Conservation (phyloP, 2,329 filamentous ascomycete species). For the Microthyrium microscopicum region DNA sequence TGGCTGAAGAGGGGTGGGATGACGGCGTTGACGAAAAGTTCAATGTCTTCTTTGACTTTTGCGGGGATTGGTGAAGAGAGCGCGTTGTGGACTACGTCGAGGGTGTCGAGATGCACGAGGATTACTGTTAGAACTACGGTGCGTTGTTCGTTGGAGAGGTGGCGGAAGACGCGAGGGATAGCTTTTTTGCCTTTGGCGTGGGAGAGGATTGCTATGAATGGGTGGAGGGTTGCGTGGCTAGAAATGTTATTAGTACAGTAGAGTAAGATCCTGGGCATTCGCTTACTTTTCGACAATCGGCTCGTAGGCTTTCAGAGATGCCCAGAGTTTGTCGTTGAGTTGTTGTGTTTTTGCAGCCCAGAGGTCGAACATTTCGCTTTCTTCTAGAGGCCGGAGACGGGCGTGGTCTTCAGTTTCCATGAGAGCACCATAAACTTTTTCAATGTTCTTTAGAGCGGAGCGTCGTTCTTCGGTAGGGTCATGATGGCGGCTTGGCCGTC, state of each 20-base stretch:
- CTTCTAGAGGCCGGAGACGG: slow-evolving; percentile 56
- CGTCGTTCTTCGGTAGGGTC: slow-evolving; percentile 2
- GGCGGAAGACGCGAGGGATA: slow-evolving; percentile 84
- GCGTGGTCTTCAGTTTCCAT: slow-evolving; percentile 94
- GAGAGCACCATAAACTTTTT: slow-evolving; percentile 69
- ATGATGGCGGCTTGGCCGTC: slow-evolving; percentile 29
- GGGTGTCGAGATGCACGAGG: slow-evolving; percentile 75
- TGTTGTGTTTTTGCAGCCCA: slow-evolving; percentile 56
- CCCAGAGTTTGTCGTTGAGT: slow-evolving; percentile 73
- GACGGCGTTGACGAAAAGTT: slow-evolving; percentile 73
- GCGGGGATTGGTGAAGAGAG: slow-evolving; percentile 38
- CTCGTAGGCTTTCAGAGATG: slow-evolving; percentile 78
- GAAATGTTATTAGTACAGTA: background rate
- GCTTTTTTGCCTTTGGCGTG: slow-evolving; percentile 94
- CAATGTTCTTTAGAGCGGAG: slow-evolving; percentile 55
- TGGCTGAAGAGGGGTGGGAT: slow-evolving; percentile 83
- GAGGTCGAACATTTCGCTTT: slow-evolving; percentile 49
- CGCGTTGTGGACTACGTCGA: slow-evolving; percentile 76
- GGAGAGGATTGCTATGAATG: slow-evolving; percentile 90
- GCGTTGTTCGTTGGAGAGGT: slow-evolving; percentile 81
- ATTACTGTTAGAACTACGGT: slow-evolving; percentile 95
- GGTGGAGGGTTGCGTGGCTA: slow-evolving; percentile 42
- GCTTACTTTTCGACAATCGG: slow-evolving; percentile 49
- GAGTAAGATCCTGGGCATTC: no score
- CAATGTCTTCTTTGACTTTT: slow-evolving; percentile 75